Conservation (phyloP, 495 filamentous ascomycete species). For the Hyphodiscus hymeniophilus region DNA sequence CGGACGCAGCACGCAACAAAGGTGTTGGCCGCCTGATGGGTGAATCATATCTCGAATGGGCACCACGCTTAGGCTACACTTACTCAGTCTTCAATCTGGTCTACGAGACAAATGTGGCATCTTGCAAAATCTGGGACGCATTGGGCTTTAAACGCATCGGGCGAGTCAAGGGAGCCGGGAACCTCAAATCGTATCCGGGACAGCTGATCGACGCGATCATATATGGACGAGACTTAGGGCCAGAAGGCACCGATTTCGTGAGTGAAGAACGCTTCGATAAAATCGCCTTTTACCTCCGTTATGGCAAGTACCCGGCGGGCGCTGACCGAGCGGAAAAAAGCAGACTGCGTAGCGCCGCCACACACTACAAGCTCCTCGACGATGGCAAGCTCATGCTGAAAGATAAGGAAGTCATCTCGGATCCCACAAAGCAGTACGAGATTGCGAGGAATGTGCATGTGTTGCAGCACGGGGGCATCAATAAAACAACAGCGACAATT, state of each 20-base stretch:
- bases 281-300: conserved; percentile 94
- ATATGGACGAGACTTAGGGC: conserved; percentile 79
- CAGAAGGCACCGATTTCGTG: conserved; percentile 76
- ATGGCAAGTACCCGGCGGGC: conserved; percentile 85
- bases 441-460: conserved; percentile 72
- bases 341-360: conserved; percentile 84
- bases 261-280: conserved; percentile 98
- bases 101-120: conserved; percentile 94
- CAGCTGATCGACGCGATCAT: conserved; percentile 91
- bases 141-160: conserved; percentile 98
- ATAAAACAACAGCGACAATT: conserved; percentile 93
- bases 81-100: conserved; percentile 98
- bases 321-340: conserved; percentile 94
- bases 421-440: conserved; percentile 85
- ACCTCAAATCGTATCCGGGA: conserved; percentile 70
- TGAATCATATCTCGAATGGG: conserved; percentile 90
- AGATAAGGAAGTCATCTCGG: conserved; percentile 93
- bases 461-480: conserved; percentile 82
- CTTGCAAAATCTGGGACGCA: conserved; percentile 92
- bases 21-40: conserved; percentile 92
- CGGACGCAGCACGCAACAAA: conserved; percentile 77
- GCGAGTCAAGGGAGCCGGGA: conserved; percentile 78
- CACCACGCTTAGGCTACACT: conserved; percentile 85
- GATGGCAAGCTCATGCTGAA: conserved; percentile 88
- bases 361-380: conserved; percentile 83